These are phyloP conservation scores for Dacryopinax spathularia DNA, from an alignment of 768 basidiomycete genomes.

Conservation along the genomic window DNA sequence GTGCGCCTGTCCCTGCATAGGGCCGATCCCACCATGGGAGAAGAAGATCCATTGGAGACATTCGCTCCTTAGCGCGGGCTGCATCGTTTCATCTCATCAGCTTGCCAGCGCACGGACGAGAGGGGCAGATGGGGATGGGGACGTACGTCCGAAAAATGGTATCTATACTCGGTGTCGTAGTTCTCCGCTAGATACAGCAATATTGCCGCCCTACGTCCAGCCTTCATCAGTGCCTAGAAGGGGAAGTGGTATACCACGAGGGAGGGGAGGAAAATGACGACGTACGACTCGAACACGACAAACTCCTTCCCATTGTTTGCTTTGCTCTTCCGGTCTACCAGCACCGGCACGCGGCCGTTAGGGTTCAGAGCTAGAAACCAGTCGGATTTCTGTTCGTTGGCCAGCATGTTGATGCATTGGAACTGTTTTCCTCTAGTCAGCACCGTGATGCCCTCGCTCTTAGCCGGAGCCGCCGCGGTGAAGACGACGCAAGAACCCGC, in stretches of 20 bases:
- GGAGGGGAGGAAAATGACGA: neutral
- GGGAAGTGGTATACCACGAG: neutral
- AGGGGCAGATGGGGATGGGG: neutral
- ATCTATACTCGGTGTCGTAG: neutral
- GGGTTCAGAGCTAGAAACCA: neutral
- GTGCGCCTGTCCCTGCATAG: neutral
- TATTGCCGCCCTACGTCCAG: neutral
- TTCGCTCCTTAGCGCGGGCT: neutral
- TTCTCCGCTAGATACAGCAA: neutral
- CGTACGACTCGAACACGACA: constrained; percentile 1
- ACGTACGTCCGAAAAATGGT: neutral
- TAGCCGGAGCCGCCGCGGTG: neutral
- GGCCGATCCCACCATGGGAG: neutral
- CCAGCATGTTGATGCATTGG: neutral
- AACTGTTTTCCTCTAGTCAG: neutral
- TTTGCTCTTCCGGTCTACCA: neutral
- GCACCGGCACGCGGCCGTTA: neutral
- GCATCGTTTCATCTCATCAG: too few species aligned
- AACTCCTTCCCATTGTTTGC: neutral
- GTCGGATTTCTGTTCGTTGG: neutral
- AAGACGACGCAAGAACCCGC: neutral
- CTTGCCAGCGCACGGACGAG: too few species aligned
- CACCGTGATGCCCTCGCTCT: neutral
- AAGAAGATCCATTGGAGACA: constrained; percentile 1
- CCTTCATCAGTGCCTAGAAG: neutral